Evolutionary conservation across 371 early-diverging fungal species (phyloP).

Genomic region (Mucor ambiguus): DNA sequence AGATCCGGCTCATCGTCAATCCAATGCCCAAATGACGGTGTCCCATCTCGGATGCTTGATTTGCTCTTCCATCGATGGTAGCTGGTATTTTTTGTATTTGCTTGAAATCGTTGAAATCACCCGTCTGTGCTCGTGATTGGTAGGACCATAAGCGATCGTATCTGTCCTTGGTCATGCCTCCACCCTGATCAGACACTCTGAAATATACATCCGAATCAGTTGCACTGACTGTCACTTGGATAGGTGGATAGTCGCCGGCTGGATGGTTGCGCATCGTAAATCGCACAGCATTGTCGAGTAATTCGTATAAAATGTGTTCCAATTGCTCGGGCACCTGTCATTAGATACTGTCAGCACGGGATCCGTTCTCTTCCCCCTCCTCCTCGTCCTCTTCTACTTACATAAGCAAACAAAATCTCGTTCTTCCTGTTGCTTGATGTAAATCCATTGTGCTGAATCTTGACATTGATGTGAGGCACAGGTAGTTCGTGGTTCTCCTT

Average conservation of each 20-base stretch:
- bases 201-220: conserved; percentile 79
- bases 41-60: conserved; percentile 33
- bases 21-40: conserved; percentile 73
- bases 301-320: conserved; percentile 92
- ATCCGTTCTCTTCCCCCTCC: not conserved
- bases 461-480: conserved; percentile 30
- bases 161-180: conserved; percentile 74
- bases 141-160: conserved; percentile 83
- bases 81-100: conserved; percentile 41
- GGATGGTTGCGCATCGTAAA: conserved; percentile 47
- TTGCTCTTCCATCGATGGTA: conserved; percentile 34
- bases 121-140: conserved; percentile 44
- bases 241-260: conserved; percentile 59
- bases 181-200: conserved; percentile 91
- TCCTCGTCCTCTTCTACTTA: conserved; percentile 16
- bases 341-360: conserved; percentile 43
- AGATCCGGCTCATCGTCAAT: conserved; percentile 79
- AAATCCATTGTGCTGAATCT: conserved; percentile 20
- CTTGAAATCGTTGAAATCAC: conserved; percentile 40
- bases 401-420: conserved; percentile 52
- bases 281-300: conserved; percentile 87
- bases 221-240: conserved; percentile 82
- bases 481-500: not conserved
- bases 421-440: conserved; percentile 17
- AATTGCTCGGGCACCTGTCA: conserved; percentile 84